Percentiles rank a stretch among this genome's conserved stretches.
These are phyloP conservation scores for Volvox africanus DNA, from an alignment of 139 green algal species.

Conservation along the genomic window DNA sequence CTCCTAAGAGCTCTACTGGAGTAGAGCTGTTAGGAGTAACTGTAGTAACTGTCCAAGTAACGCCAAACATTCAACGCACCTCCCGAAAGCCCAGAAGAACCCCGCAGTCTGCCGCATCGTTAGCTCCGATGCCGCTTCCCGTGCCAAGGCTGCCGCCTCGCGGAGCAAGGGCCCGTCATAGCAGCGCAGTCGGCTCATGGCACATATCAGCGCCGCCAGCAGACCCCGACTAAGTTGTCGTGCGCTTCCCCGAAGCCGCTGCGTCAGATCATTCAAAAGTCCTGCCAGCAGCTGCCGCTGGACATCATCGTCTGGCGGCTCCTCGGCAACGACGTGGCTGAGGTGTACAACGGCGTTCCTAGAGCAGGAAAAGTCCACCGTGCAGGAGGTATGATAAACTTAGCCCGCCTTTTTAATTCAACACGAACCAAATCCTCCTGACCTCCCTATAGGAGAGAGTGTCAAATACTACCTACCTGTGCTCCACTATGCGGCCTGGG, in stretches of 20 bases:
- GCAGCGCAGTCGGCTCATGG: not conserved
- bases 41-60: no score
- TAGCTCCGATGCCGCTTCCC: not conserved
- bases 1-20: no score
- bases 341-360: slow-evolving; percentile 19
- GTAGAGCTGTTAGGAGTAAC: no score
- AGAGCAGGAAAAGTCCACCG: not conserved
- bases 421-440: no score
- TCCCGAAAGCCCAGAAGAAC: slow-evolving; percentile 20
- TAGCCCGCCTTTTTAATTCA: no score
- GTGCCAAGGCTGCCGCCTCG: not conserved
- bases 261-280: not conserved
- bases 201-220: slow-evolving; percentile 23
- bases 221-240: not conserved
- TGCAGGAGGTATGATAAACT: not conserved
- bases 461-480: no score
- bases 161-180: slow-evolving; percentile 44
- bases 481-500: no score
- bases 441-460: no score
- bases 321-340: slow-evolving; percentile 21
- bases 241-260: not conserved
- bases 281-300: slow-evolving; percentile 21
- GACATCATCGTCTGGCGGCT: not conserved
- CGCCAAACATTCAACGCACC: not conserved
- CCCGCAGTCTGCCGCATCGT: slow-evolving; percentile 5